Conservation (phyloP, 1,284 basidiomycete species). For the Agroathelia rolfsii region DNA sequence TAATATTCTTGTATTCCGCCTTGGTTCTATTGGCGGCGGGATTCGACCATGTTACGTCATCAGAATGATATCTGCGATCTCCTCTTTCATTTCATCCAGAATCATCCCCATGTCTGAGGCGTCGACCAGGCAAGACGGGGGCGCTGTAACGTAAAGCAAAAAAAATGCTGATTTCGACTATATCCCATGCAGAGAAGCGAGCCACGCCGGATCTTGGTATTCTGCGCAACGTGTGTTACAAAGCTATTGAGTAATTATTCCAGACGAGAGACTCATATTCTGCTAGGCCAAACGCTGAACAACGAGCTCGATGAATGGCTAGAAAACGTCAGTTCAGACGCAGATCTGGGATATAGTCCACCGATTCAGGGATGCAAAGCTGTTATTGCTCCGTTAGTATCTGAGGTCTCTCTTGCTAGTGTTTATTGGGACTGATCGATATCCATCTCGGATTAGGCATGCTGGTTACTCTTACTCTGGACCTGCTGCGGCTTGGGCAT, state of each 20-base stretch:
- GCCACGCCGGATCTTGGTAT: slow-evolving; percentile 93
- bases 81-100: too few relatives aligned
- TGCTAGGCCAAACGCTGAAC: slow-evolving; percentile 46
- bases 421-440: slow-evolving; percentile 7
- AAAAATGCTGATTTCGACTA: too few relatives aligned
- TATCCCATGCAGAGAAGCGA: slow-evolving; percentile 41
- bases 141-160: too few relatives aligned
- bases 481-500: slow-evolving; percentile 91
- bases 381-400: slow-evolving; percentile 86
- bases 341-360: slow-evolving; percentile 35
- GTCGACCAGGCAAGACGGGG: too few relatives aligned
- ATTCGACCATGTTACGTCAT: too few relatives aligned
- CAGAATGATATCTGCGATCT: too few relatives aligned
- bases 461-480: slow-evolving; percentile 96
- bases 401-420: slow-evolving; percentile 6
- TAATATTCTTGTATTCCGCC: too few relatives aligned
- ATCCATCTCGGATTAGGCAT: slow-evolving; percentile 48
- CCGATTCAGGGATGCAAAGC: slow-evolving; percentile 80
- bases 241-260: slow-evolving; percentile 9
- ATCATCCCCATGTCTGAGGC: too few relatives aligned
- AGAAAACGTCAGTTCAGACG: slow-evolving; percentile 39
- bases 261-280: slow-evolving; percentile 9
- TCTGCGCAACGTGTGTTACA: slow-evolving; percentile 52
- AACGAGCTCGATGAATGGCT: slow-evolving; percentile 62
- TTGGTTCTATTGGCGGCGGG: too few relatives aligned